phyloP scores from a whole-genome alignment of 2,329 filamentous ascomycete genomes.

The Colletotrichum graminicola region DNA sequence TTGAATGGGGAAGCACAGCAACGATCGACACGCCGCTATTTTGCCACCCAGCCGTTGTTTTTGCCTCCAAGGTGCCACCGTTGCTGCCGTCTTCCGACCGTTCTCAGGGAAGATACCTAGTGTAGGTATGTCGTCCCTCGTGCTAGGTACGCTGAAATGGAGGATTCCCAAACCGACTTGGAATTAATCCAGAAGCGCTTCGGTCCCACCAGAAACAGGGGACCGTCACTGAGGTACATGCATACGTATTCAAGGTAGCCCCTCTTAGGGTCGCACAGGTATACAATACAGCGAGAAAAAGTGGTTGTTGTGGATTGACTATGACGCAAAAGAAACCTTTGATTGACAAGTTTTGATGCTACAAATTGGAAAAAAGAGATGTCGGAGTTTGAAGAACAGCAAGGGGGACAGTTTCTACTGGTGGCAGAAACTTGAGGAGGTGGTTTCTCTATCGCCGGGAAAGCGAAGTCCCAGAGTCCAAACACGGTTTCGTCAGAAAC shows the following conservation, averaged over 20 bases:
- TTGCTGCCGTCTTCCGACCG: constrained; percentile 24
- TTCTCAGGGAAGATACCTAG: neutral
- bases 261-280: too few relatives aligned
- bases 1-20: neutral
- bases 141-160: neutral
- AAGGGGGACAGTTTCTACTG: neutral
- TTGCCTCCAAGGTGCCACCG: constrained; percentile 10
- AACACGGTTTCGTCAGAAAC: constrained; percentile 27
- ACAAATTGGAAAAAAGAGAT: neutral
- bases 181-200: neutral
- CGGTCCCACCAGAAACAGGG: constrained; percentile 1
- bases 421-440: neutral
- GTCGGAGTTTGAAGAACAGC: too few relatives aligned
- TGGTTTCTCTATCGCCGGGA: neutral
- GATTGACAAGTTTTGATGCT: neutral
- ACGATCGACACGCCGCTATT: constrained; percentile 31
- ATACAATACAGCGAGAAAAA: constrained; percentile 1
- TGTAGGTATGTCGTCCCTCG: neutral
- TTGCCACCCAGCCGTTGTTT: constrained; percentile 29
- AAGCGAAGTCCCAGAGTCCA: neutral
- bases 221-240: neutral
- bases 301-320: constrained; percentile 5
- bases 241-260: too few relatives aligned
- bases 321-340: constrained; percentile 31
- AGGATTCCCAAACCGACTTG: neutral